phyloP scores from a whole-genome alignment of 2,329 filamentous ascomycete genomes.

The Tympanopsis confertula region DNA sequence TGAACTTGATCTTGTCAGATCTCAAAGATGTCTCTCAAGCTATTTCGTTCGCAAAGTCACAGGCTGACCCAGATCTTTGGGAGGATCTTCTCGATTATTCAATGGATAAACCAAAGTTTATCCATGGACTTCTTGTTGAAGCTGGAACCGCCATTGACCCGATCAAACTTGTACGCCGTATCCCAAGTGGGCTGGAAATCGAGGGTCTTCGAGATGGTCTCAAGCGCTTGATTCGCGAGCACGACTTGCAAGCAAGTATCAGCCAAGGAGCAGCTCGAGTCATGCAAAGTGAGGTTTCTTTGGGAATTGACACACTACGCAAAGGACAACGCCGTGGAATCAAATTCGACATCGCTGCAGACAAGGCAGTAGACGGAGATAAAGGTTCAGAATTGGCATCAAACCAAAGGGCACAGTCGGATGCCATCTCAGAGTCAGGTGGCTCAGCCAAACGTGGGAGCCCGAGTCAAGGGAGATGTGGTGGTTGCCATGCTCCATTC shows the following conservation, averaged over 20 bases:
- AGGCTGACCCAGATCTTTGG: conserved; percentile 51
- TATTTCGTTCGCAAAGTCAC: conserved; percentile 52
- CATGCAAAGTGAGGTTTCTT: conserved; percentile 47
- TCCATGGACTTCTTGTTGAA: conserved; percentile 49
- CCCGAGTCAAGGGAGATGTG: background rate
- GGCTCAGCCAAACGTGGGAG: no score
- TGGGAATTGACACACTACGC: conserved; percentile 48
- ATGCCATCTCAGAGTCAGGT: no score
- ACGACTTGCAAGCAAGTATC: conserved; percentile 53
- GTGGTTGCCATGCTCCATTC: background rate
- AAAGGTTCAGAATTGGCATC: no score
- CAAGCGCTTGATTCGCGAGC: conserved; percentile 49
- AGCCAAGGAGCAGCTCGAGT: conserved; percentile 52
- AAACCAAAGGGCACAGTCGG: no score
- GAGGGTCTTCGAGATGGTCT: conserved; percentile 51
- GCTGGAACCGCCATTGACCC: conserved; percentile 54
- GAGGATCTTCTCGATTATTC: conserved; percentile 53
- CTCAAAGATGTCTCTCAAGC: conserved; percentile 51
- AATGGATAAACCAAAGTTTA: conserved; percentile 56
- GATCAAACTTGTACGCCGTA: conserved; percentile 48
- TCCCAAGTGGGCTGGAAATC: conserved; percentile 53
- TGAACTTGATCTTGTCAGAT: conserved; percentile 50
- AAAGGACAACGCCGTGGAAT: conserved; percentile 46
- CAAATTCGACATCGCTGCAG: conserved; percentile 40
- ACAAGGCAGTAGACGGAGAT: no score